Conservation (phyloP, 495 filamentous ascomycete genomes). For the Penicillium argentinense region DNA sequence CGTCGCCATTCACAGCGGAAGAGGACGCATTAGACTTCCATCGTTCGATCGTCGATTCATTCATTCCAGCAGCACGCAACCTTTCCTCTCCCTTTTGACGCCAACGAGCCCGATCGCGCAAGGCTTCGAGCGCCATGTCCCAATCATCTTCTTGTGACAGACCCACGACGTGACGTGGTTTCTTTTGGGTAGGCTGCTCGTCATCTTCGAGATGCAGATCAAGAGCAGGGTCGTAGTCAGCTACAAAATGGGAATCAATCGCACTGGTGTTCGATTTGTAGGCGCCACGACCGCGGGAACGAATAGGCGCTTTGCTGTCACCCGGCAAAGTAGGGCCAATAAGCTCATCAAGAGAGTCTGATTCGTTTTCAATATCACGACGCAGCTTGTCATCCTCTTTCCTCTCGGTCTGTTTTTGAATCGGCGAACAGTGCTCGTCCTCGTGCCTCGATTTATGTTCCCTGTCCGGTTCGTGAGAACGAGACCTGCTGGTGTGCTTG, state of each 20-base stretch:
- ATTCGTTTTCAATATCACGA: constrained; percentile 44
- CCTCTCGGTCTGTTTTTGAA: too few relatives aligned
- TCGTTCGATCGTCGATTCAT: constrained; percentile 69
- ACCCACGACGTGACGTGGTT: constrained; percentile 36
- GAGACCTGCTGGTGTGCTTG: constrained; percentile 29
- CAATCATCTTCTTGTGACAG: constrained; percentile 64
- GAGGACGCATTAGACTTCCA: constrained; percentile 67
- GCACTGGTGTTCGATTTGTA: constrained; percentile 54
- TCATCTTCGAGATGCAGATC: constrained; percentile 65
- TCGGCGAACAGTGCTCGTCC: constrained; percentile 3
- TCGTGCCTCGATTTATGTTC: constrained; percentile 9
- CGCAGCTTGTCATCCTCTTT: not conserved
- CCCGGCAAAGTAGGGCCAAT: constrained; percentile 74
- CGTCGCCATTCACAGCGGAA: constrained; percentile 38
- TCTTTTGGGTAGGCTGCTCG: constrained; percentile 24
- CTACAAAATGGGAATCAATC: constrained; percentile 79
- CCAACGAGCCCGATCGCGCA: constrained; percentile 81
- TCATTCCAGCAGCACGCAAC: constrained; percentile 75
- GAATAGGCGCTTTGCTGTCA: constrained; percentile 35
- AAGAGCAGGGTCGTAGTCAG: constrained; percentile 70
- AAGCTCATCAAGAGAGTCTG: constrained; percentile 75
- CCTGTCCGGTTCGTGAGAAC: constrained; percentile 11
- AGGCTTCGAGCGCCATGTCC: constrained; percentile 78
- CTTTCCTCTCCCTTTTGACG: constrained; percentile 75
- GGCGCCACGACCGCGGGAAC: constrained; percentile 75